These are phyloP conservation scores for Luzula sylvatica DNA, from an alignment of 176 grass and related monocot genomes.

Conservation along the genomic window DNA sequence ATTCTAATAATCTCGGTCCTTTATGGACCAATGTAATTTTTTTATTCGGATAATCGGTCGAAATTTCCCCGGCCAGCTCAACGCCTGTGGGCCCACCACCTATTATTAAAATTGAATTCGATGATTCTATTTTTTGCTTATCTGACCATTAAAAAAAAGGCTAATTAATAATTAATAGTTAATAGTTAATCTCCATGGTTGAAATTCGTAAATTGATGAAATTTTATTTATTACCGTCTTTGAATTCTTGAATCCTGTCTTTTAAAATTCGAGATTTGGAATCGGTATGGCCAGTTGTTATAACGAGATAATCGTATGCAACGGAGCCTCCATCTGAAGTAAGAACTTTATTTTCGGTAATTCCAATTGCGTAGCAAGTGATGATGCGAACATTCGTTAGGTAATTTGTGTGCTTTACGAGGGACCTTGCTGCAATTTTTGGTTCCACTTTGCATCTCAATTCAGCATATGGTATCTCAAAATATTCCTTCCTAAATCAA, in stretches of 20 bases:
- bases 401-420: constrained; percentile 40
- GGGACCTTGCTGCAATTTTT: constrained; percentile 27
- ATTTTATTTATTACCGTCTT: constrained; percentile 26
- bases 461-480: constrained; percentile 37
- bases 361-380: constrained; percentile 15
- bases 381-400: constrained; percentile 24
- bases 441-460: constrained; percentile 38
- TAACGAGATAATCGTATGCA: constrained; percentile 32
- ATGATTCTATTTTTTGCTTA: constrained; percentile 34
- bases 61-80: constrained; percentile 38
- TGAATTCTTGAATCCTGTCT: constrained; percentile 29
- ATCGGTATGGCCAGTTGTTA: constrained; percentile 37
- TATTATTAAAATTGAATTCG: constrained; percentile 26
- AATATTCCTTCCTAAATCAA: constrained; percentile 35
- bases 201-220: neutral
- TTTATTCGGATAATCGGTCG: constrained; percentile 26
- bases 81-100: constrained; percentile 26
- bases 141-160: constrained; percentile 24
- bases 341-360: constrained; percentile 33
- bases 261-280: constrained; percentile 5
- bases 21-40: constrained; percentile 34
- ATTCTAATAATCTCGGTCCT: constrained; percentile 29
- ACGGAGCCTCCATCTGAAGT: constrained; percentile 27
- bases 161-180: neutral
- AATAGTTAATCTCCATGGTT: neutral